Evolutionary conservation across 495 filamentous ascomycete genomes (phyloP), one percentile per base, ranked within the genome.

Genomic region (Parathielavia appendiculata): DNA sequence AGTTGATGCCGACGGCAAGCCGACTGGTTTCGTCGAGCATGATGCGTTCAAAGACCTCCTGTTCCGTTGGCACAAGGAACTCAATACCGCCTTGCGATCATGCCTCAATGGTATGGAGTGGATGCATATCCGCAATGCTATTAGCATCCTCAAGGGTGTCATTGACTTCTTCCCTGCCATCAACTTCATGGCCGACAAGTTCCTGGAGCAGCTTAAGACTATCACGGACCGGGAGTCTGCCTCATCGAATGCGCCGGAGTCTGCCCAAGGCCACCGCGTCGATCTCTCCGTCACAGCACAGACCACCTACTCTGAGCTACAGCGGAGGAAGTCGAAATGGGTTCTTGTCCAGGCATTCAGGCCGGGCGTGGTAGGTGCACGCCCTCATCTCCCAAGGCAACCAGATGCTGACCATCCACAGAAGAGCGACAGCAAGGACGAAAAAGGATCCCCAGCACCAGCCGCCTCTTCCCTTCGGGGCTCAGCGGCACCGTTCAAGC

Each of bases 61-160:
- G 17, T 90, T 87, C 76, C 88, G 88, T 62, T 99, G 92, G 92
- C 95, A 99, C 71, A 83, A 85, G 41, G 78, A 85, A 30, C 73
- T 99, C 34, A 83, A 84, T 63, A 77, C 71, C 17, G 89, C 91
- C 2, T 71, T 99, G 44, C 89, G 89, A 63, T 79, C 75, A 19
- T 96, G 92, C 70, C 78, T 97, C 26, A 79, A 81, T 16, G 83
- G 84, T 13, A 84, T 80, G 59, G 92, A 99, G 68, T 99, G 93
- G 80, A 97, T 96, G 91, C 91, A 96, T 69, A 96, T 97, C 67
- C 83, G 90, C 13, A 99, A 99, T 67, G 89, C 91, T 35, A 95
- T 97, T 62, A 91, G 86, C 56, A 75, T 97, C n/a, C 77, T 97
- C 53, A 96, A 93, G 67, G 80, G 83, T 8, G 78, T 95, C 40